A percentile compares a stretch with the other conserved stretches of the same genome.
phyloP scores from a whole-genome alignment of 495 filamentous ascomycete species.

The Chaetomium cochliodes region DNA sequence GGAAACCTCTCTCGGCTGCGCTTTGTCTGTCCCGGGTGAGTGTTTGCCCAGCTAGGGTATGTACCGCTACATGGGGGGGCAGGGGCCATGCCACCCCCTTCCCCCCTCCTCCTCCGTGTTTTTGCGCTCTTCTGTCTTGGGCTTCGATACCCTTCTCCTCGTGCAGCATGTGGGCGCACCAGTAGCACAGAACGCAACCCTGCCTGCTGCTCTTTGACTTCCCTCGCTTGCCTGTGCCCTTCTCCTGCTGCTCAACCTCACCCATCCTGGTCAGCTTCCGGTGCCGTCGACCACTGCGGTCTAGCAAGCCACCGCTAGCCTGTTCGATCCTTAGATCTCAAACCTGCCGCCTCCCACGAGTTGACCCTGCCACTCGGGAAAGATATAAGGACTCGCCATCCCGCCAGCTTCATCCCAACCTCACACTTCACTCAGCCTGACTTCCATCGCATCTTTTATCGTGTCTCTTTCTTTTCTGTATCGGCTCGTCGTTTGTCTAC shows the following conservation, averaged over 20 bases:
- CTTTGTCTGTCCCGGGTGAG: slow-evolving; percentile 10
- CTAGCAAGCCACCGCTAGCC: slow-evolving; percentile 14
- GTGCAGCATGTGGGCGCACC: slow-evolving; percentile 24
- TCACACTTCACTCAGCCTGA: slow-evolving; percentile 11
- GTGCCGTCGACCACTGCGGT: slow-evolving; percentile 1
- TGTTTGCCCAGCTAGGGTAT: neutral
- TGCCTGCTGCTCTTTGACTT: slow-evolving; percentile 28
- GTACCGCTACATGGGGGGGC: neutral
- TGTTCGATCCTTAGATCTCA: slow-evolving; percentile 4
- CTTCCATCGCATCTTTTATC: slow-evolving; percentile 11
- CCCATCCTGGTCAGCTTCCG: slow-evolving; percentile 15
- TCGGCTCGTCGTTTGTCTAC: neutral
- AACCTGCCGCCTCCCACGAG: slow-evolving; percentile 15
- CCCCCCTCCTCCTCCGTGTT: neutral
- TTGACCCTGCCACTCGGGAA: slow-evolving; percentile 5
- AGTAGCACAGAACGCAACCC: slow-evolving; percentile 15
- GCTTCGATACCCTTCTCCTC: neutral
- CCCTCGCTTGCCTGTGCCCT: slow-evolving; percentile 20
- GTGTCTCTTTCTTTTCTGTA: slow-evolving; percentile 9
- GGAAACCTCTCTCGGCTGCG: slow-evolving; percentile 1
- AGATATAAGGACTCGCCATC: slow-evolving; percentile 23
- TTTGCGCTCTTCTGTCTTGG: slow-evolving; percentile 2
- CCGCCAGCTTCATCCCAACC: slow-evolving; percentile 14
- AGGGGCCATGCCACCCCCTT: neutral
- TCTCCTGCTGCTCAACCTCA: slow-evolving; percentile 19